Evolutionary conservation across 352 stramenopile genomes (phyloP).

Genomic region (Phytophthora parvispora): DNA sequence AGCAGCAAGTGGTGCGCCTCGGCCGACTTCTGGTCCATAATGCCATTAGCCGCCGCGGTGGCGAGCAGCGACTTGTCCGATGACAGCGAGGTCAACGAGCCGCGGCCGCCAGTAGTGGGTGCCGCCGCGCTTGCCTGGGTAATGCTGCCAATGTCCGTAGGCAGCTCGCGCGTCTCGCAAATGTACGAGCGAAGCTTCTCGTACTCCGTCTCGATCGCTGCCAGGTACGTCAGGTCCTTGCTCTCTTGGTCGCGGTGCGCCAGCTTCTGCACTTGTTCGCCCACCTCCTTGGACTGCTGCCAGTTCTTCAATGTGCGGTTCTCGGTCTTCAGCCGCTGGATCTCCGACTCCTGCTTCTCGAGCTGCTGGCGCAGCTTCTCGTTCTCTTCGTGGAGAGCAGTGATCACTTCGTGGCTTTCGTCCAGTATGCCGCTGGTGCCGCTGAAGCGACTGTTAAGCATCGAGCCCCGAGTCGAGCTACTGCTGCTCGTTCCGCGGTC

Average conservation of each 20-base stretch:
- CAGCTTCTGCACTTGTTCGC: constrained; percentile 91
- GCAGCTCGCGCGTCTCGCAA: constrained; percentile 82
- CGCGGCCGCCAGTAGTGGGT: constrained; percentile 14
- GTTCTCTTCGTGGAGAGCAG: constrained; percentile 86
- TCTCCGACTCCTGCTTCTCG: constrained; percentile 78
- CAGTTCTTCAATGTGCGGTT: constrained; percentile 86
- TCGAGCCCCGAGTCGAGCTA: constrained; percentile 58
- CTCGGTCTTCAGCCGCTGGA: constrained; percentile 81
- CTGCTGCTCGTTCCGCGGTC: constrained; percentile 31
- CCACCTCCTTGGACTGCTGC: constrained; percentile 90
- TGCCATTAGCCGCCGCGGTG: constrained; percentile 43
- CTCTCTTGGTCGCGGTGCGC: constrained; percentile 87
- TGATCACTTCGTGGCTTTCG: constrained; percentile 91
- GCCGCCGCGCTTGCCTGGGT: constrained; percentile 19
- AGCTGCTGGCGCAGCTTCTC: constrained; percentile 79
- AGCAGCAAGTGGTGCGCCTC: constrained; percentile 78
- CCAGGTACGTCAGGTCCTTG: constrained; percentile 88
- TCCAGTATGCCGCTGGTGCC: constrained; percentile 82
- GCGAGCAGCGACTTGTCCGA: constrained; percentile 54
- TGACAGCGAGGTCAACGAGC: constrained; percentile 44
- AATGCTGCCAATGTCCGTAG: constrained; percentile 71
- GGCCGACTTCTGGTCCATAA: constrained; percentile 58
- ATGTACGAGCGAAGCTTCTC: constrained; percentile 86
- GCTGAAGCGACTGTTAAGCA: constrained; percentile 69
- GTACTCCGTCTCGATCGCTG: constrained; percentile 84